These are phyloP conservation scores for Claviceps capensis DNA, from an alignment of 2,329 filamentous ascomycete species.

Conservation along the genomic window DNA sequence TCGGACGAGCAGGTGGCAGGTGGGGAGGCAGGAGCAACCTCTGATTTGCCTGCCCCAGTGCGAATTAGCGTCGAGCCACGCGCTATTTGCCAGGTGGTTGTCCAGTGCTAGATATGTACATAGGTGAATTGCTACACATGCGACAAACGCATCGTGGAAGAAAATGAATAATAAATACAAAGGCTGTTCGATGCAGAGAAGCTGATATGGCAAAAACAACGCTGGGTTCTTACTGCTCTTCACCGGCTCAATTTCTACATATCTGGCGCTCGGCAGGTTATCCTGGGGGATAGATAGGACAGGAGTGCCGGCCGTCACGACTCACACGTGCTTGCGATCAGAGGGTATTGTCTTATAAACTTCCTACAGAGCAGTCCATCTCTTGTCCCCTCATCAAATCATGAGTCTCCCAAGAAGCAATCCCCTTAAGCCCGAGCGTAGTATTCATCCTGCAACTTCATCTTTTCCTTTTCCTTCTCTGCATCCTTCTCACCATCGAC, in stretches of 20 bases:
- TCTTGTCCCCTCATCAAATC: neutral
- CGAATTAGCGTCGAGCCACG: too few species aligned
- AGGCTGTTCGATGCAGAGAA: neutral
- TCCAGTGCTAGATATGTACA: too few species aligned
- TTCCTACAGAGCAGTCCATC: neutral
- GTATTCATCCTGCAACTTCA: constrained; percentile 34
- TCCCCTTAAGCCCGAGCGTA: constrained; percentile 21
- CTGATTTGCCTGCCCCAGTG: too few species aligned
- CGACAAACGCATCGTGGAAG: neutral
- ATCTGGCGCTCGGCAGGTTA: neutral
- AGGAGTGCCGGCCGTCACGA: neutral
- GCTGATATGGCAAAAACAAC: neutral
- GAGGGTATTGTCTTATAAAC: neutral
- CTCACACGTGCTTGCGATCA: neutral
- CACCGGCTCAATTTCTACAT: neutral
- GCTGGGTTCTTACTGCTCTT: neutral
- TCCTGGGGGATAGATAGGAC: neutral
- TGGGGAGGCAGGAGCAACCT: too few species aligned
- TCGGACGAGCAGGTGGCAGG: too few species aligned
- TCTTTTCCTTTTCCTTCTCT: constrained; percentile 22
- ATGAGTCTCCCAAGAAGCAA: neutral
- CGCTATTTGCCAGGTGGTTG: too few species aligned
- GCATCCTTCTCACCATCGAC: constrained; percentile 31
- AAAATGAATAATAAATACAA: neutral
- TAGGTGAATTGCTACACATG: too few species aligned